Evolutionary conservation across 2,329 filamentous ascomycete species (phyloP).

Genomic region (Fusarium poae): DNA sequence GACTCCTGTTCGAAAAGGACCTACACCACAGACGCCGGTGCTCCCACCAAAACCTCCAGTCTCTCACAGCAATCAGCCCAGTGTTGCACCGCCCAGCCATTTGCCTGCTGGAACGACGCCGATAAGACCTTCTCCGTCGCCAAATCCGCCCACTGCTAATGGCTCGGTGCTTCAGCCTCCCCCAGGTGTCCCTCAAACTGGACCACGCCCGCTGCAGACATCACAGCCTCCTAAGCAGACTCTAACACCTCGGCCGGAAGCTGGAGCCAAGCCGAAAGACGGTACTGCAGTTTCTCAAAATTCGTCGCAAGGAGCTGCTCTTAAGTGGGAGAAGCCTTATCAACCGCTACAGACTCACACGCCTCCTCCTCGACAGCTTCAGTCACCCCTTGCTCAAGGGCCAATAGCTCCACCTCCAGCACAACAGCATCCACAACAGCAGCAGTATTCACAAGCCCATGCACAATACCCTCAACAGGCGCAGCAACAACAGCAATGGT

Average conservation of each 20-base stretch:
- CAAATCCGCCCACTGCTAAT: slow-evolving; percentile 50
- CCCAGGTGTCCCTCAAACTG: slow-evolving; percentile 50
- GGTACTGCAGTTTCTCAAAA: slow-evolving; percentile 41
- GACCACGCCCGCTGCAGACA: slow-evolving; percentile 52
- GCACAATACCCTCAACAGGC: slow-evolving; percentile 34
- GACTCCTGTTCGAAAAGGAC: slow-evolving; percentile 46
- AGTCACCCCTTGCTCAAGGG: slow-evolving; percentile 44
- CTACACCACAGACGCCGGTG: slow-evolving; percentile 52
- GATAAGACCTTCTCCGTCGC: slow-evolving; percentile 48
- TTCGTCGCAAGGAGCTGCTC: slow-evolving; percentile 43
- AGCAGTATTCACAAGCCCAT: slow-evolving; percentile 30
- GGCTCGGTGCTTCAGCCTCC: slow-evolving; percentile 56
- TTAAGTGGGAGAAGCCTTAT: slow-evolving; percentile 60
- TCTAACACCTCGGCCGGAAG: slow-evolving; percentile 54
- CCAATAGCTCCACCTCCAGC: slow-evolving; percentile 37
- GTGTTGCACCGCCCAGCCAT: slow-evolving; percentile 49
- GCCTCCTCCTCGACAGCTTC: slow-evolving; percentile 46
- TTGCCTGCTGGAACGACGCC: slow-evolving; percentile 48
- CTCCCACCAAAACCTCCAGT: slow-evolving; percentile 53
- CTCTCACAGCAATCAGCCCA: slow-evolving; percentile 41
- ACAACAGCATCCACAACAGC: slow-evolving; percentile 42
- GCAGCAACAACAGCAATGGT: slow-evolving; percentile 41
- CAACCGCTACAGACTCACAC: slow-evolving; percentile 52
- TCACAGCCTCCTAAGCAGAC: slow-evolving; percentile 51
- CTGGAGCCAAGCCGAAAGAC: slow-evolving; percentile 50